Base-by-base conservation (phyloP, 768 basidiomycete species). In the Mycena floridula region DNA sequence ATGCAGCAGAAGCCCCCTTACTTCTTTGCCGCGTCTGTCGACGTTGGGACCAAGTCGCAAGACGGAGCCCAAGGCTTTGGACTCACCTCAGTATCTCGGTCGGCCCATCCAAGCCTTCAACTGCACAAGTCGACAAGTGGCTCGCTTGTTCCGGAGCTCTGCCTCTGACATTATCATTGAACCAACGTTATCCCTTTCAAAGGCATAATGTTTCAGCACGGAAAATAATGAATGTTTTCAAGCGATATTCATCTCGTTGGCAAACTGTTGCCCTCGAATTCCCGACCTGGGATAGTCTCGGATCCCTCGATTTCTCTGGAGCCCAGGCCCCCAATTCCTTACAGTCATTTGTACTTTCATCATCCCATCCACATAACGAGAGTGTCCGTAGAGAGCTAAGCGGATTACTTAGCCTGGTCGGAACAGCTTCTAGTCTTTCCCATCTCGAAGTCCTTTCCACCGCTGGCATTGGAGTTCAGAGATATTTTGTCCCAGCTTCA, bases 51-150 rank as follows among this genome's bases (percentile, higher is more conserved):
- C 50, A 58, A 18, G 51, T 69, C 35, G 67, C 68, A 24, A 42
- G 68, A 23, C 59, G 57, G 27, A 62, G 59, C 4, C 64, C 72
- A 5, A 46, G 57, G 24, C 53, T 76, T 16, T 77, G 74, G 74
- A 62, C 64, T 5, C 53, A 61, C 15, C 44, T 67, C 46, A 51
- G 53, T 41, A 59, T 68, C 42, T 56, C 54, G 25, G 56, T 67
- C 8, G 59, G 54, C 37, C 45, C 50, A 43, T 64, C 63, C 9
- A 51, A 49, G 12, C 49, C 65, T 13, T 53, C 61, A 26, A 44
- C 59, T 9, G 46, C 56, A 24, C 43, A 62, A 25, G 59, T 61
- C 16, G 45, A 52, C 4, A 26, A 50, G n/a, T 68, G 65, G 67
- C 53, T 69, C 16, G 45, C 50, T 30, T 60, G 64, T 16, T 66